phyloP scores from a whole-genome alignment of 2,329 filamentous ascomycete species.

The Pyricularia sp. region DNA sequence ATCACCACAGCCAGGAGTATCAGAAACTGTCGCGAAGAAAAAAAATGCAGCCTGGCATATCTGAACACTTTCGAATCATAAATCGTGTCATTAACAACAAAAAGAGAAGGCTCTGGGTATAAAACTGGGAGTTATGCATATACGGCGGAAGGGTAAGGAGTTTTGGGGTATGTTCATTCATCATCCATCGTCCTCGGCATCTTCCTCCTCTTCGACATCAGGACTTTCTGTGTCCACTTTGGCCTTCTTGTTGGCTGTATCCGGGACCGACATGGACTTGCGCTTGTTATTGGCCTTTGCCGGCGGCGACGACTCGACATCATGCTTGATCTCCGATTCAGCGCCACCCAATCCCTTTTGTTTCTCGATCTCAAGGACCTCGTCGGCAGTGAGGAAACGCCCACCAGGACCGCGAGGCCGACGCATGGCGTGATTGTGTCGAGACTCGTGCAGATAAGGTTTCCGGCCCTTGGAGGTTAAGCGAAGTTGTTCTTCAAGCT shows the following conservation, averaged over 20 bases:
- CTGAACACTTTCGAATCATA: slow-evolving; percentile 8
- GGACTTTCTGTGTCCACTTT: slow-evolving; percentile 32
- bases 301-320: slow-evolving; percentile 8
- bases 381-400: slow-evolving; percentile 91
- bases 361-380: slow-evolving; percentile 82
- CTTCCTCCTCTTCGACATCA: slow-evolving; percentile 27
- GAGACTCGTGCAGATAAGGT: slow-evolving; percentile 92
- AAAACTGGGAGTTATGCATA: slow-evolving; percentile 2
- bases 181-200: slow-evolving; percentile 13
- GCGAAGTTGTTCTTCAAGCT: slow-evolving; percentile 83
- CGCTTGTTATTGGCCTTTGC: slow-evolving; percentile 43
- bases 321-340: slow-evolving; percentile 11
- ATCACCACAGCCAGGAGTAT: background rate
- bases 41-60: background rate
- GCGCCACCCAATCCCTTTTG: slow-evolving; percentile 34
- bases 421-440: slow-evolving; percentile 97
- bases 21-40: background rate
- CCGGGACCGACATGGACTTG: slow-evolving; percentile 44
- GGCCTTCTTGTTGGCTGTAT: slow-evolving; percentile 42
- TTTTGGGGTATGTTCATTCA: slow-evolving; percentile 5
- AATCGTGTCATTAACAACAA: slow-evolving; percentile 8
- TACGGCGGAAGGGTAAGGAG: background rate
- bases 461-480: slow-evolving; percentile 93
- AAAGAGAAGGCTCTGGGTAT: slow-evolving; percentile 4
- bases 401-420: slow-evolving; percentile 88